These are phyloP conservation scores for Parietaria judaica DNA, from an alignment of 306 rosid species.

Conservation along the genomic window DNA sequence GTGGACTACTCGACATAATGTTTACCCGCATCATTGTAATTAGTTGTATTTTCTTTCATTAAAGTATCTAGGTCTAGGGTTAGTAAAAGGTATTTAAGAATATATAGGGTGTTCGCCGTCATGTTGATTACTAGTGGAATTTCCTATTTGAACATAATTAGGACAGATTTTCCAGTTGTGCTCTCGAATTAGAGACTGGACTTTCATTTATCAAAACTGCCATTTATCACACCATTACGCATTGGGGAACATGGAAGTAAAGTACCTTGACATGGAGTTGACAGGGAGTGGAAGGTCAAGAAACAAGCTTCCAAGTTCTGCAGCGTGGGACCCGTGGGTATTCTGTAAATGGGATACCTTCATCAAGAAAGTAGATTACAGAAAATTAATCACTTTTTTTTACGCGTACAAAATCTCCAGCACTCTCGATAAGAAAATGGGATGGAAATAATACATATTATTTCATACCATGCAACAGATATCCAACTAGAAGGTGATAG, in stretches of 20 bases:
- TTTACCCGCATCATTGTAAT: too few species aligned
- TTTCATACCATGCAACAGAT: slow-evolving; percentile 72
- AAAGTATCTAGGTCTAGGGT: too few species aligned
- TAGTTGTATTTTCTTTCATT: too few species aligned
- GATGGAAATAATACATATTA: neutral
- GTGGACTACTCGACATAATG: too few species aligned
- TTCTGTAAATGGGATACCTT: slow-evolving; percentile 95
- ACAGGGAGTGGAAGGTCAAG: slow-evolving; percentile 66
- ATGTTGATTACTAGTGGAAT: too few species aligned
- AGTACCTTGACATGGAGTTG: slow-evolving; percentile 51
- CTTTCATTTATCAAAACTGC: too few species aligned
- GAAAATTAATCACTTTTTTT: slow-evolving; percentile 14
- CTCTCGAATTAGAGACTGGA: too few species aligned
- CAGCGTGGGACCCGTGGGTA: slow-evolving; percentile 88
- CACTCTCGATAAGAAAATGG: neutral
- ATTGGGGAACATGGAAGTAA: neutral
- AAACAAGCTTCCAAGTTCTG: slow-evolving; percentile 83
- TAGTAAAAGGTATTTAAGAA: too few species aligned
- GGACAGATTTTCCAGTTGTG: too few species aligned
- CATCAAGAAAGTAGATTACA: slow-evolving; percentile 11
- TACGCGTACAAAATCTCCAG: slow-evolving; percentile 5
- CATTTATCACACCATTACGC: too few species aligned
- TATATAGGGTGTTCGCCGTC: too few species aligned
- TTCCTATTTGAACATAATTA: too few species aligned
- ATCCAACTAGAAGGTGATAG: slow-evolving; percentile 88